These are phyloP conservation scores for Asterophora lycoperdoides DNA, from an alignment of 768 basidiomycete species.

Conservation along the genomic window DNA sequence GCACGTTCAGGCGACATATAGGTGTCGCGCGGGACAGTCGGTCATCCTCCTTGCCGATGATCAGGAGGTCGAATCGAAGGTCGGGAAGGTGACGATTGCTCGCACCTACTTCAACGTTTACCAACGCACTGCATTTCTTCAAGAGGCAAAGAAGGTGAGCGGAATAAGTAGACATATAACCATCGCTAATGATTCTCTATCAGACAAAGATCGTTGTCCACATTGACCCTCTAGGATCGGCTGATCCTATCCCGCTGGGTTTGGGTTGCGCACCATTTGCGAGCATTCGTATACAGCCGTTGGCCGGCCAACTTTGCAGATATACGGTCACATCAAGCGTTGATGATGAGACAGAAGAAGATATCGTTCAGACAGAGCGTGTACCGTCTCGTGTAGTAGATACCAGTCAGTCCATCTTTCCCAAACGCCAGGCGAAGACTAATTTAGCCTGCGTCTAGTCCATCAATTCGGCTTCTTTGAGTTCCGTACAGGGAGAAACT, in stretches of 20 bases:
- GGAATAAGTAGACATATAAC: background rate
- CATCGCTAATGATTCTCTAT: constrained; percentile 5
- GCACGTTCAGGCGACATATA: constrained; percentile 78
- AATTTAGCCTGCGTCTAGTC: constrained; percentile 39
- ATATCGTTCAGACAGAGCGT: constrained; percentile 72
- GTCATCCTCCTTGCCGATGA: constrained; percentile 70
- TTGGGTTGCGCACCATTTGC: constrained; percentile 67
- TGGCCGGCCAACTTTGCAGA: constrained; percentile 79
- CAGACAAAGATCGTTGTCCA: constrained; percentile 89
- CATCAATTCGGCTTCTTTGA: constrained; percentile 89
- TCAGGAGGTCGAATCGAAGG: constrained; percentile 67
- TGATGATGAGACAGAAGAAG: constrained; percentile 71
- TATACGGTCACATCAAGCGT: constrained; percentile 74
- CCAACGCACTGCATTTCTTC: constrained; percentile 72
- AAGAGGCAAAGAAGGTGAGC: constrained; percentile 74
- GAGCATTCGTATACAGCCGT: constrained; percentile 76
- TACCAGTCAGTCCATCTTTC: constrained; percentile 55
- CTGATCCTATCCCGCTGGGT: constrained; percentile 77
- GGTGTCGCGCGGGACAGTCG: constrained; percentile 69
- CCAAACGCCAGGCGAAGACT: constrained; percentile 1
- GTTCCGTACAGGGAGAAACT: constrained; percentile 69
- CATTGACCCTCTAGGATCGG: constrained; percentile 70
- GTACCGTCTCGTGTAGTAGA: constrained; percentile 75
- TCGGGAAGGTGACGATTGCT: constrained; percentile 59
- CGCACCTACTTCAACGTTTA: constrained; percentile 90